Evolutionary conservation across 208 protist species (phyloP), one percentile per base, ranked within the genome.

Genomic region (Angomonas ambiguus): DNA sequence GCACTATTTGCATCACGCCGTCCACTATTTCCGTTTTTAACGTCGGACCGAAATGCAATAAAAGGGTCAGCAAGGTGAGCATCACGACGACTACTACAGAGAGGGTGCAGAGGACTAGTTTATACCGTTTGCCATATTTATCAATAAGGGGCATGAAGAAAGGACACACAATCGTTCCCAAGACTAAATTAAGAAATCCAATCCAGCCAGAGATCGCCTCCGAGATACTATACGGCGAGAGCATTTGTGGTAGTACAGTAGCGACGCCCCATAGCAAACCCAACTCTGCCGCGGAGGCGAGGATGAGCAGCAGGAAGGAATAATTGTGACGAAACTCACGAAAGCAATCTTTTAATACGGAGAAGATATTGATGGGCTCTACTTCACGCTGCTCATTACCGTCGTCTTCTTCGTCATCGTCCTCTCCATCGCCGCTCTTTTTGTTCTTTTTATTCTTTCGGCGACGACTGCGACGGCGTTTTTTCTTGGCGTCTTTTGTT

Each of bases 221-320:
- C 34, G 68, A 76, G 25, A 92, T 70, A 35, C 82, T 77, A 69
- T 86, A 88, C 20, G 85, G 85, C 33, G 48, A 41, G 4, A 89
- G 66, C 71, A 87, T 86, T 70, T 92, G 85, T 31, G 85, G 82
- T 22, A 92, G 68, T 22, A 92, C 83, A 20, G 80, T 89, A 0
- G 82, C 82, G n/a, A 92, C 67, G 28, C 77, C 69, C 85, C 85
- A 92, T 45, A 92, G 83, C 28, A 88, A 61, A 1, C 85, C 85
- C 41, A 89, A 67, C 73, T 87, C 82, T n/a, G 80, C 74, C 2
- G 80, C 82, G 6, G 78, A 85, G 35, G 67, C 67, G 65, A 88
- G 49, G 49, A 65, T 48, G n/a, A 92, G 80, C 69, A 88, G 71
- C 20, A 62, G 62, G 69, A 92, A 88, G 31, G 79, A 86, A 20